Conservation (phyloP, 768 basidiomycete genomes). For the Coprinellus aureogranulatus region DNA sequence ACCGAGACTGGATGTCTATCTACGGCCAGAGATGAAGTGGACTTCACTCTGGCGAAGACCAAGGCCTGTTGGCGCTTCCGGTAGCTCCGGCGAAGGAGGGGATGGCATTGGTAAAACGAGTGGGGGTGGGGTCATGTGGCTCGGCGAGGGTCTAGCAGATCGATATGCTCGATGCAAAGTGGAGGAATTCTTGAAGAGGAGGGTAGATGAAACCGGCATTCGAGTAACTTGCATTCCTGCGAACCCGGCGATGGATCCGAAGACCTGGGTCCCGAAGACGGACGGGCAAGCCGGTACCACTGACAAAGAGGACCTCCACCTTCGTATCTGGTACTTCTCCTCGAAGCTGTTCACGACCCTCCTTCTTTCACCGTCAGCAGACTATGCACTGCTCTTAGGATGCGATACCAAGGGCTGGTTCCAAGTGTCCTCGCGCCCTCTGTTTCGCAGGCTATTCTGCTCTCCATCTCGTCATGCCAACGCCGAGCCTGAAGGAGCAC, state of each 20-base stretch:
- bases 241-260: constrained; percentile 18
- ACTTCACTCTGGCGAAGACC: constrained; percentile 13
- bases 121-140: constrained; percentile 36
- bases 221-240: constrained; percentile 39
- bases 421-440: constrained; percentile 29
- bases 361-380: constrained; percentile 30
- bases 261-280: background rate
- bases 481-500: background rate
- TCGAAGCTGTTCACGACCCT: constrained; percentile 19
- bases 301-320: background rate
- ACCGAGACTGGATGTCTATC: constrained; percentile 48
- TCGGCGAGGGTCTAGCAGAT: constrained; percentile 30
- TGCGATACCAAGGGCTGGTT: constrained; percentile 38
- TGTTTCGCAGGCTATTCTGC: constrained; percentile 37
- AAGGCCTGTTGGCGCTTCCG: too few relatives aligned
- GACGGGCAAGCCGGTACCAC: background rate
- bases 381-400: constrained; percentile 42
- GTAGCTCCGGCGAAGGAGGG: too few relatives aligned
- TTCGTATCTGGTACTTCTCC: background rate
- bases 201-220: constrained; percentile 33
- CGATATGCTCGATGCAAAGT: constrained; percentile 29
- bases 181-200: constrained; percentile 31
- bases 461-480: too few relatives aligned
- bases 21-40: constrained; percentile 55
- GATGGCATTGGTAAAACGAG: background rate